Base-by-base conservation (phyloP, 495 filamentous ascomycete genomes). In the Aspergillus ellipticus region DNA sequence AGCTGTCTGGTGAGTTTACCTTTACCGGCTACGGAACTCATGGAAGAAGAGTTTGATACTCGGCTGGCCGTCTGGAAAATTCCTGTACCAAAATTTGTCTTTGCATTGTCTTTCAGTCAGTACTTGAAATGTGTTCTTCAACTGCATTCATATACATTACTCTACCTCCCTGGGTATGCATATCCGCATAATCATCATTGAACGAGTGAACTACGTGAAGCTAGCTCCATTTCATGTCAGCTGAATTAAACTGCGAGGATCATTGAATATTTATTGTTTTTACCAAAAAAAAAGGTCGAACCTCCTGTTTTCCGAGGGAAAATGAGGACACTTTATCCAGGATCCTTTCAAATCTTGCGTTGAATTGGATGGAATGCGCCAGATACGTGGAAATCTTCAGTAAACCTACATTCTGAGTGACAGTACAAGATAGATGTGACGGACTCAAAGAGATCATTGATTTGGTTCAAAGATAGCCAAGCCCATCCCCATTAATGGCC, bases 401-500 rank as follows among this genome's bases (percentile, higher is more conserved):
- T 7, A 7, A 7, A 7, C 7, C 24, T 28, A 28, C 24, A 28
- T 7, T 28, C 24, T 28, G 24, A 7, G 4, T 7, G 24, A 7
- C 24, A 28, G 24, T 7, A 3, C 24, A 28, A 28, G 24, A n/a
- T 28, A 28, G 4, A 28, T 28, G 24, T 7, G 24, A 28, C 7
- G 7, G 2, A 39, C 35, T 39, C 9, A 5, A 31, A n/a, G 19
- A 10, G 17, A 17, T 45, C 7, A 10, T 26, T 45, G 15, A 10
- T 49, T 17, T 9, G 10, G 1, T 58, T 66, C 56, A 79, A 33
- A 82, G 57, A 64, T 76, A 80, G 39, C 74, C 75, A 42, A 85
- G 66, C 37, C 87, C 79, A 46, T 80, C 80, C 35, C 85, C 87
- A 51, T 80, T 70, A 15, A 88, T 73, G 55, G 78, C 76, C 58